A percentile compares a stretch with the other conserved stretches of the same genome.
phyloP scores from a whole-genome alignment of 75 land plant species.

The Isoetes taiwanensis region DNA sequence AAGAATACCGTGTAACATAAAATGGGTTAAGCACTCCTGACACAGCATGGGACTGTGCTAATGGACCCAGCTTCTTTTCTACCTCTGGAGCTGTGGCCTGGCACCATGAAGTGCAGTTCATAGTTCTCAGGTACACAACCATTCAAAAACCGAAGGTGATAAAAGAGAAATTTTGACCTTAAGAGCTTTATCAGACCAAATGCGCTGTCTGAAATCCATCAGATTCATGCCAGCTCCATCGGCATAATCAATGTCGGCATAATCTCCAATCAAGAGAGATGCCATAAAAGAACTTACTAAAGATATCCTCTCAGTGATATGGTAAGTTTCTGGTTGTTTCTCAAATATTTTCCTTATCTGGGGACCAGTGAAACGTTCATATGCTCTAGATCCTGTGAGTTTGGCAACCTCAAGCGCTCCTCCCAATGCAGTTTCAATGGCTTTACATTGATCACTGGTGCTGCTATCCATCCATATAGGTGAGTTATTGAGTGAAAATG shows the following conservation, averaged over 20 bases:
- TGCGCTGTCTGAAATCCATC: constrained; percentile 67
- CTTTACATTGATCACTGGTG: constrained; percentile 70
- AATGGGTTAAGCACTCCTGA: constrained; percentile 62
- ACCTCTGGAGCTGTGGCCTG: constrained; percentile 86
- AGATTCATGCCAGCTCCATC: constrained; percentile 99
- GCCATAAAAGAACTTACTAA: constrained; percentile 98
- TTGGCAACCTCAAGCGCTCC: constrained; percentile 53
- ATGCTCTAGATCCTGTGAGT: constrained; percentile 79
- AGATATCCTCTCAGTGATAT: constrained; percentile 78
- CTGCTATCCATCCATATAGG: constrained; percentile 99
- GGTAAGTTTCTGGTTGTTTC: constrained; percentile 43
- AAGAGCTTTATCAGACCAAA: constrained; percentile 57
- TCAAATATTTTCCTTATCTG: constrained; percentile 74
- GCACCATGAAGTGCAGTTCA: not conserved
- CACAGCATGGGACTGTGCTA: constrained; percentile 75
- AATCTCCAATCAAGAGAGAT: constrained; percentile 71
- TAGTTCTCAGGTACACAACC: not conserved
- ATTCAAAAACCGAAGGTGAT: not conserved
- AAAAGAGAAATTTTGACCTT: constrained; percentile 30
- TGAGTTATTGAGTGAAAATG: constrained; percentile 68
- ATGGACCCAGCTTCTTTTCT: constrained; percentile 70
- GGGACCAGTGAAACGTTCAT: constrained; percentile 91
- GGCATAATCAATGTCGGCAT: constrained; percentile 77
- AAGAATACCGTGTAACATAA: constrained; percentile 56
- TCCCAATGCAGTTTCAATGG: constrained; percentile 75